phyloP scores from a whole-genome alignment of 371 early-diverging fungal genomes.

The Saksenaea vasiformis region DNA sequence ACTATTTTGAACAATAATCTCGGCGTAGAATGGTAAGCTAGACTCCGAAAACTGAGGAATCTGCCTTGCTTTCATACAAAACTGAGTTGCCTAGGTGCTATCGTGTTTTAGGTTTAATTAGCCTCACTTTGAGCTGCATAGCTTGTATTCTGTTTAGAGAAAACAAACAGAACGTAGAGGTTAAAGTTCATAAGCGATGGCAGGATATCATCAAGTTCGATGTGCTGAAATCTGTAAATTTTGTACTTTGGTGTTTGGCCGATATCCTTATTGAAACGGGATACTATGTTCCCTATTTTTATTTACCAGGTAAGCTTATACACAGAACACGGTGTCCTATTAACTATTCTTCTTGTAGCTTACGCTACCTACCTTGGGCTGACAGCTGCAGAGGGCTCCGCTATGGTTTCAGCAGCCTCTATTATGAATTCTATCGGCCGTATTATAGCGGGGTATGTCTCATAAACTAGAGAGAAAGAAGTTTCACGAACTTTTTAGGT shows the following conservation, averaged over 20 bases:
- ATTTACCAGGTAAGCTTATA: slow-evolving; percentile 21
- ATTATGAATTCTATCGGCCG: slow-evolving; percentile 18
- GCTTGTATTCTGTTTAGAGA: slow-evolving; percentile 21
- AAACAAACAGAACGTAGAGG: background rate
- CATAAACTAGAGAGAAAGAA: background rate
- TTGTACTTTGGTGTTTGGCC: slow-evolving; percentile 13
- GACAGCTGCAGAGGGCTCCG: slow-evolving; percentile 12
- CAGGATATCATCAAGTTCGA: slow-evolving; percentile 13
- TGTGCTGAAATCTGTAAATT: slow-evolving; percentile 10
- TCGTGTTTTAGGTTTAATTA: slow-evolving; percentile 22
- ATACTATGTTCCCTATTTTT: slow-evolving; percentile 25
- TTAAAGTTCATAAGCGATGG: background rate
- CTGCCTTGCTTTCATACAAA: background rate
- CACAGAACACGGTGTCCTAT: background rate
- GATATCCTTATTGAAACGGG: slow-evolving; percentile 16
- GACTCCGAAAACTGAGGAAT: background rate
- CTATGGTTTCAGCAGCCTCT: slow-evolving; percentile 16
- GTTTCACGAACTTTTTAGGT: background rate
- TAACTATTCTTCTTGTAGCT: slow-evolving; percentile 7
- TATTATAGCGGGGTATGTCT: slow-evolving; percentile 12
- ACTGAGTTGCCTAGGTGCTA: slow-evolving; percentile 11
- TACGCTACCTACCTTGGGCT: slow-evolving; percentile 19
- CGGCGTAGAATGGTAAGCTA: slow-evolving; percentile 4
- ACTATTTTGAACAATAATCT: background rate
- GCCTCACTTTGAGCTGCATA: slow-evolving; percentile 11